A percentile compares a stretch with the other conserved stretches of the same genome.
Conservation (phyloP, 495 filamentous ascomycete species). For the Neurospora tetraspora region DNA sequence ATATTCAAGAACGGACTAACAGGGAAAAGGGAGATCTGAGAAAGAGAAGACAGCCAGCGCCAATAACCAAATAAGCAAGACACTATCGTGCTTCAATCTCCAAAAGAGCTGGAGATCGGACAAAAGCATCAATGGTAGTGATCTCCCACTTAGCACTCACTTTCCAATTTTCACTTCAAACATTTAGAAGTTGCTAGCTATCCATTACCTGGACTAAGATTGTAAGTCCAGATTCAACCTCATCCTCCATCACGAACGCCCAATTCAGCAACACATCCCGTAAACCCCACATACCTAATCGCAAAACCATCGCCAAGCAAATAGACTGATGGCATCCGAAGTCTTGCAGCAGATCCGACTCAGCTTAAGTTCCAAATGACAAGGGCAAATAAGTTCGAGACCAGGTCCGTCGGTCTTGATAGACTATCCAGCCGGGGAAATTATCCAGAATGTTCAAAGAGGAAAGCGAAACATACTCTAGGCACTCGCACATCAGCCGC, state of each 20-base stretch:
- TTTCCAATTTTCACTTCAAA: background rate
- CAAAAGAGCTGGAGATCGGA: background rate
- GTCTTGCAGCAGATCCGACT: background rate
- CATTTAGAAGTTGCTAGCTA: background rate
- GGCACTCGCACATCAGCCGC: background rate
- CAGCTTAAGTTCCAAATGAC: background rate
- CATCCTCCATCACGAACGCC: background rate
- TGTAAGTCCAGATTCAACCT: background rate
- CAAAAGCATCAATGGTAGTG: background rate
- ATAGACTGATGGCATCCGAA: background rate
- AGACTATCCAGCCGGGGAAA: background rate
- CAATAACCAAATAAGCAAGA: background rate
- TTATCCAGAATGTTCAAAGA: background rate
- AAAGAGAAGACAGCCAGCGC: background rate
- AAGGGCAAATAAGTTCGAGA: background rate
- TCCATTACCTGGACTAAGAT: background rate
- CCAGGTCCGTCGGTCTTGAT: background rate
- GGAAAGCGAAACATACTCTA: background rate
- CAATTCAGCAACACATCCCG: background rate
- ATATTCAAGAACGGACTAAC: background rate
- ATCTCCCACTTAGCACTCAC: background rate
- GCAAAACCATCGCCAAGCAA: background rate
- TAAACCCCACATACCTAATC: background rate
- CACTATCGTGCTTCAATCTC: background rate
- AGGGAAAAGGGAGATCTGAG: background rate